Percentiles rank a stretch among this genome's conserved stretches.
Evolutionary conservation across 2,329 filamentous ascomycete genomes (phyloP).

Genomic region (Sporothrix euskadiensis): DNA sequence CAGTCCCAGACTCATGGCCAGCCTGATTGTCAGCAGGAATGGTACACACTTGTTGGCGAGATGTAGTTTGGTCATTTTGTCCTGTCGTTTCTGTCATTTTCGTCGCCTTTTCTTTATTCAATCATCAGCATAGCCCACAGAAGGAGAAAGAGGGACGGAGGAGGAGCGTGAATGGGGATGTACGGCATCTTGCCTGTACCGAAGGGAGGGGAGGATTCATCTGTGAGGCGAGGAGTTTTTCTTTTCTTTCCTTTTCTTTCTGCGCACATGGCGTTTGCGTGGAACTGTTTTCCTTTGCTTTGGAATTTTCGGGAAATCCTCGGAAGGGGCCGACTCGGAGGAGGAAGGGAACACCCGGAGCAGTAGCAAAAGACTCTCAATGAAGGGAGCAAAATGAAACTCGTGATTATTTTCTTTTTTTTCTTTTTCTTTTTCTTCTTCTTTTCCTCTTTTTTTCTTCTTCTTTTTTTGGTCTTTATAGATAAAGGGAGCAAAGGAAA

Average conservation of each 20-base stretch:
- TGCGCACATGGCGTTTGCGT: not conserved
- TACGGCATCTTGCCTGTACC: not conserved
- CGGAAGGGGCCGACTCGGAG: not conserved
- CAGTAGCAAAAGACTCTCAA: too few relatives aligned
- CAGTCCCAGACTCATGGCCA: too few relatives aligned
- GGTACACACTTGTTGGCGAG: not conserved
- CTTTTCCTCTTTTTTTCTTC: not conserved
- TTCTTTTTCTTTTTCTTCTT: not conserved
- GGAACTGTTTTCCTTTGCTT: not conserved
- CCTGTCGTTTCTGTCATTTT: not conserved
- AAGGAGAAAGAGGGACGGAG: not conserved
- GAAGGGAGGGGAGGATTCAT: not conserved
- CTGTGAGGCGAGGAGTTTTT: conserved; percentile 5
- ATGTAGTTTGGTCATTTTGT: not conserved
- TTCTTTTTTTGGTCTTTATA: not conserved
- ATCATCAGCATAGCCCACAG: conserved; percentile 16
- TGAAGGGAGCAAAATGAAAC: not conserved
- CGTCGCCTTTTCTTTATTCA: not conserved
- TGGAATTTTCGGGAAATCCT: not conserved
- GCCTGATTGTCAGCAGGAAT: too few relatives aligned
- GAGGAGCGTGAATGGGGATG: not conserved
- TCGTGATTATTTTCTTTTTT: not conserved
- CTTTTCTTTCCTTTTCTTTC: not conserved
- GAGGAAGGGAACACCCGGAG: too few relatives aligned
- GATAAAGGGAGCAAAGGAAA: not conserved